phyloP scores from a whole-genome alignment of 75 land plant genomes.

The Pinus taeda region DNA sequence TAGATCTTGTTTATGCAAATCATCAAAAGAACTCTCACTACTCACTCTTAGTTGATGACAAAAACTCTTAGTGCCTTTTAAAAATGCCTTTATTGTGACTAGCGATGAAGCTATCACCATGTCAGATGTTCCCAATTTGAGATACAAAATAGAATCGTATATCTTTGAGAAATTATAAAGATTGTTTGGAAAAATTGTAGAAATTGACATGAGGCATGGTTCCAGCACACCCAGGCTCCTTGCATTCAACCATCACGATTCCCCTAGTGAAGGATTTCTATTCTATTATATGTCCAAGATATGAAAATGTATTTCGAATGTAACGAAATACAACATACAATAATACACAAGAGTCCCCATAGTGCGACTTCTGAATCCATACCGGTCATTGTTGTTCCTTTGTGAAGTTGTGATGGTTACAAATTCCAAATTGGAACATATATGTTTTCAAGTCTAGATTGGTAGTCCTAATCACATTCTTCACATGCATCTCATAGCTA shows the following conservation, averaged over 20 bases:
- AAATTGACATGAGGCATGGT: constrained; percentile 32
- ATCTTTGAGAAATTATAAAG: background rate
- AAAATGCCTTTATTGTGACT: constrained; percentile 28
- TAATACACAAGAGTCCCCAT: background rate
- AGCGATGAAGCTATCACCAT: constrained; percentile 43
- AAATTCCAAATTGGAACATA: no score
- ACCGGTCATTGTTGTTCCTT: background rate
- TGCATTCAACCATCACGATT: background rate
- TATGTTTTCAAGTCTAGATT: no score
- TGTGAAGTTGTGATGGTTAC: no score
- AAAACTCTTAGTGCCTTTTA: no score
- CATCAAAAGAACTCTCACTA: no score
- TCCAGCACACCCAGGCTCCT: constrained; percentile 17
- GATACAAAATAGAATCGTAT: constrained; percentile 45
- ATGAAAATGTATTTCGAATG: background rate
- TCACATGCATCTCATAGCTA: no score
- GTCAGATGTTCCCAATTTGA: constrained; percentile 28
- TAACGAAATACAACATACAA: background rate
- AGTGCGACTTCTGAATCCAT: background rate
- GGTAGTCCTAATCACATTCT: no score
- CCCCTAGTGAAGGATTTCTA: background rate
- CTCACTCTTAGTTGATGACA: no score
- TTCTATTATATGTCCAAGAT: background rate
- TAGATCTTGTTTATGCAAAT: no score
- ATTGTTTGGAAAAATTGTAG: constrained; percentile 19